phyloP scores from a whole-genome alignment of 768 basidiomycete genomes.

The Termitomyces sp. region DNA sequence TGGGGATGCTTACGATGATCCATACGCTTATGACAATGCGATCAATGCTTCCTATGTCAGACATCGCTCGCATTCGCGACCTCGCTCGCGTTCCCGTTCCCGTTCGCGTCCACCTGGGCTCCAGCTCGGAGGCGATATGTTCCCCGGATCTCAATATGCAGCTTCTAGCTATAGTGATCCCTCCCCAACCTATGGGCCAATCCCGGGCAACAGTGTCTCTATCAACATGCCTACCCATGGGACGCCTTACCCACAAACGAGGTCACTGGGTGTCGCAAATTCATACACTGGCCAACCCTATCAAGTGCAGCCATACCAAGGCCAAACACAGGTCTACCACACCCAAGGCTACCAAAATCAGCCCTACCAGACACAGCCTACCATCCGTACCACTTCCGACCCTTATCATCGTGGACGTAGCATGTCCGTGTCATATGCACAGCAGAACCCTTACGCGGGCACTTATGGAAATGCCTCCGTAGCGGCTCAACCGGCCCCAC shows the following conservation, averaged over 20 bases:
- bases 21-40: slow-evolving; percentile 36
- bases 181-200: slow-evolving; percentile 20
- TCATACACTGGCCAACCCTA: slow-evolving; percentile 20
- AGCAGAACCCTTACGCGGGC: slow-evolving; percentile 21
- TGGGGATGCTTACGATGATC: slow-evolving; percentile 28
- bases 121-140: slow-evolving; percentile 13
- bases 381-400: slow-evolving; percentile 21
- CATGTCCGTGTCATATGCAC: slow-evolving; percentile 33
- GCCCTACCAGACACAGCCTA: slow-evolving; percentile 5
- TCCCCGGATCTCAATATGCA: slow-evolving; percentile 9
- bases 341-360: neutral
- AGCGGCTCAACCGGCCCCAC: slow-evolving; percentile 17
- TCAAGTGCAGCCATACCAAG: neutral
- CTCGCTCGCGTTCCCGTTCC: slow-evolving; percentile 37
- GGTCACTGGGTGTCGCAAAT: slow-evolving; percentile 19
- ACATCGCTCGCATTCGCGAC: slow-evolving; percentile 23
- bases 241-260: slow-evolving; percentile 20
- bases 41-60: slow-evolving; percentile 21
- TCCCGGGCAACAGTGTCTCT: slow-evolving; percentile 17
- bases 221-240: slow-evolving; percentile 20
- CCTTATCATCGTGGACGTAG: slow-evolving; percentile 26
- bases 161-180: slow-evolving; percentile 8
- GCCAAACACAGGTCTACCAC: neutral
- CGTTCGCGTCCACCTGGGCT: slow-evolving; percentile 29
- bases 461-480: slow-evolving; percentile 14